A percentile compares a stretch with the other conserved stretches of the same genome.
These are phyloP conservation scores for Dunaliella sp. DNA, from an alignment of 139 green algal genomes.

Conservation along the genomic window DNA sequence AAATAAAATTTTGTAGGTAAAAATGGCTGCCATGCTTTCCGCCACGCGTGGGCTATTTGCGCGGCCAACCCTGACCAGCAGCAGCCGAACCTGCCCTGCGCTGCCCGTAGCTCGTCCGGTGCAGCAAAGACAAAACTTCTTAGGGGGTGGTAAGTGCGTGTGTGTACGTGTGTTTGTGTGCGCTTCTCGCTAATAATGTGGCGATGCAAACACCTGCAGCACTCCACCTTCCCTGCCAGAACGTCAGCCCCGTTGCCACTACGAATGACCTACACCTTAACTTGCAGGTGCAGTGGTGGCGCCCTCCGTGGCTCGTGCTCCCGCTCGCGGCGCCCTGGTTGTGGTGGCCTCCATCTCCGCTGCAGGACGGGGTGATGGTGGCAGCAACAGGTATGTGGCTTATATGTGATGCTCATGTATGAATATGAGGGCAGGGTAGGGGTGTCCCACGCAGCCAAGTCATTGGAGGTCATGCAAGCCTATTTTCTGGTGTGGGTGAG, in stretches of 20 bases:
- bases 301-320: background rate
- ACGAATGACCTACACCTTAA: too few relatives aligned
- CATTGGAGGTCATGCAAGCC: too few relatives aligned
- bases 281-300: background rate
- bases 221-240: too few relatives aligned
- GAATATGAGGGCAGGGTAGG: background rate
- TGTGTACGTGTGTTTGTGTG: too few relatives aligned
- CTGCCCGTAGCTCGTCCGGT: background rate
- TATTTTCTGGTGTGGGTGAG: too few relatives aligned
- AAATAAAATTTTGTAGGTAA: background rate
- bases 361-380: constrained; percentile 59
- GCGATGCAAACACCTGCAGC: too few relatives aligned
- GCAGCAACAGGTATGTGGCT: constrained; percentile 61
- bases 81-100: background rate
- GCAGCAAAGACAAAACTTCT: background rate
- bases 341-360: constrained; percentile 74
- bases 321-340: constrained; percentile 49
- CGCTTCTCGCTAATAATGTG: too few relatives aligned
- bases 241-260: too few relatives aligned
- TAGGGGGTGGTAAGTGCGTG: background rate
- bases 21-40: background rate
- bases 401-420: constrained; percentile 9
- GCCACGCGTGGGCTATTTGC: background rate
- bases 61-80: too few relatives aligned
- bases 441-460: too few relatives aligned